Conservation (phyloP, 331 rosid species). For the Acacia pycnantha region DNA sequence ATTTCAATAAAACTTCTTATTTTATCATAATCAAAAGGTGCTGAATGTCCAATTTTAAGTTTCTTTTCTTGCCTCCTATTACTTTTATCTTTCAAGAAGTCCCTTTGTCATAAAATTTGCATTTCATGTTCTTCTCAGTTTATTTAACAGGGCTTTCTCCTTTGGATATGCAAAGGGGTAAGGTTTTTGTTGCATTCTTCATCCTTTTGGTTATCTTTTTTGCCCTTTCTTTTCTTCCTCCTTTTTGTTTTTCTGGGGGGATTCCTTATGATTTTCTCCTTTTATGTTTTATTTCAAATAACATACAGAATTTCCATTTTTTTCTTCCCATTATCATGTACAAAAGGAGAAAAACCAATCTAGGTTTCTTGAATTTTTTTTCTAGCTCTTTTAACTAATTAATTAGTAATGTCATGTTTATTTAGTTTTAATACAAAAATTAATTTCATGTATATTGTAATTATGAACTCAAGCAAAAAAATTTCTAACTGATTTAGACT, state of each 20-base stretch:
- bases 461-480: constrained; percentile 12
- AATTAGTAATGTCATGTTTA: not conserved
- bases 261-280: not conserved
- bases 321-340: not conserved
- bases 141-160: not conserved
- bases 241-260: not conserved
- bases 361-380: not conserved
- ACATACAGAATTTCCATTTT: not conserved
- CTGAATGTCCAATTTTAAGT: constrained; percentile 6
- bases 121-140: not conserved
- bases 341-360: not conserved
- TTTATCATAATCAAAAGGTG: not conserved
- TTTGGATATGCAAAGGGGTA: not conserved
- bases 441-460: constrained; percentile 17
- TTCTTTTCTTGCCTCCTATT: constrained; percentile 4
- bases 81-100: constrained; percentile 2
- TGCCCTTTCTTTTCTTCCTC: not conserved
- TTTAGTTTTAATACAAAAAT: not conserved
- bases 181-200: not conserved
- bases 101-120: not conserved
- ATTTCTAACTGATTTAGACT: not conserved
- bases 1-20: not conserved
- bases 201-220: not conserved
- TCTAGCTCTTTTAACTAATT: constrained; percentile 3
- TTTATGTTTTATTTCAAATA: not conserved